Evolutionary conservation across 1,284 basidiomycete species (phyloP).

Genomic region (Heterobasidion irregulare): DNA sequence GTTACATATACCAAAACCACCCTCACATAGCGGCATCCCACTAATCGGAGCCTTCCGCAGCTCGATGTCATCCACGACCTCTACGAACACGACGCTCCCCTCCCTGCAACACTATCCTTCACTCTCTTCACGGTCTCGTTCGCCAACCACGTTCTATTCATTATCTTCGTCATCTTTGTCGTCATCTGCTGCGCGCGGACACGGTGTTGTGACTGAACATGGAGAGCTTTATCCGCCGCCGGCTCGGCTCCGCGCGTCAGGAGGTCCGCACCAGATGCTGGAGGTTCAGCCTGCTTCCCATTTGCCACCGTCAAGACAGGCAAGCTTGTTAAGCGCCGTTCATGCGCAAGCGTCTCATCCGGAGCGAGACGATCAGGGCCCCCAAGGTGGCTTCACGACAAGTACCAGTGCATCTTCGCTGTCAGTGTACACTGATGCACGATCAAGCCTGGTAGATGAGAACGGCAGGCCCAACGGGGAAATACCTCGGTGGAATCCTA

Average conservation of each 20-base stretch:
- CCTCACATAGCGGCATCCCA: background rate
- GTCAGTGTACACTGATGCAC: background rate
- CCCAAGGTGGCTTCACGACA: background rate
- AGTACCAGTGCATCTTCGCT: background rate
- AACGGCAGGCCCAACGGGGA: background rate
- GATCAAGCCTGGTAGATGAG: background rate
- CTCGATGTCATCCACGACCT: constrained; percentile 8
- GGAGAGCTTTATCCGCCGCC: background rate
- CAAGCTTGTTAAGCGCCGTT: constrained; percentile 7
- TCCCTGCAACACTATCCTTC: constrained; percentile 12
- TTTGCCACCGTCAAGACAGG: constrained; percentile 6
- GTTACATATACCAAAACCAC: constrained; percentile 10
- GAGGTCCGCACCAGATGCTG: constrained; percentile 6
- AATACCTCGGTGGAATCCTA: too few species aligned
- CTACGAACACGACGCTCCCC: constrained; percentile 5
- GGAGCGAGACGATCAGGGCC: background rate
- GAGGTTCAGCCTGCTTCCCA: background rate
- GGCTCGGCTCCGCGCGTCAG: constrained; percentile 5
- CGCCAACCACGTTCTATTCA: constrained; percentile 9
- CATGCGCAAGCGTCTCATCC: background rate
- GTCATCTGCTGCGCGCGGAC: too few species aligned
- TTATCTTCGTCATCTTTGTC: constrained; percentile 1
- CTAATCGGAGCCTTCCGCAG: constrained; percentile 11
- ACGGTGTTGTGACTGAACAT: constrained; percentile 2
- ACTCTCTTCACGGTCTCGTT: constrained; percentile 5